Percentiles rank a stretch among this genome's conserved stretches.
phyloP scores from a whole-genome alignment of 1,284 basidiomycete species.

The Apiotrichum gracile region DNA sequence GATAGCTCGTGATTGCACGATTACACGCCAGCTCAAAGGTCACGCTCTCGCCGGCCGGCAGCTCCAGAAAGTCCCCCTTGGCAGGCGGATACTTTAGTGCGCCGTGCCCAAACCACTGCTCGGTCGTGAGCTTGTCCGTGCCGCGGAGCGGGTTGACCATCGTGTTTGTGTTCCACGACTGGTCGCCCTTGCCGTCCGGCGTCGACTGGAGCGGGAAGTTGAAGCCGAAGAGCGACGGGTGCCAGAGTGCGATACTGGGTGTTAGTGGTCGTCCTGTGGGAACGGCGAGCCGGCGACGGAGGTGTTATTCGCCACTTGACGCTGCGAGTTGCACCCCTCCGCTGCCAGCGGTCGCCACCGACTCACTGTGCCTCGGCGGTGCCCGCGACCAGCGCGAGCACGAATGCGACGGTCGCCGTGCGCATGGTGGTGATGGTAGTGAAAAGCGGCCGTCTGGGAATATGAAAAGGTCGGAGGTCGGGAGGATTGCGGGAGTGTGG shows the following conservation, averaged over 20 bases:
- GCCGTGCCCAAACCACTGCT: slow-evolving; percentile 59
- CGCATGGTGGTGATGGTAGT: background rate
- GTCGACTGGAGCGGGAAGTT: slow-evolving; percentile 1
- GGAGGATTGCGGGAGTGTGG: too few relatives aligned
- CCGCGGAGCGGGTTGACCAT: background rate
- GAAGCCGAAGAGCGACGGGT: background rate
- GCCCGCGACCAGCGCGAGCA: background rate
- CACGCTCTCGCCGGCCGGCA: slow-evolving; percentile 1
- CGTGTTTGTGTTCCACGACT: background rate
- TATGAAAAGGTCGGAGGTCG: too few relatives aligned
- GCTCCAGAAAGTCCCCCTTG: slow-evolving; percentile 3
- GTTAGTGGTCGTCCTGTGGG: background rate
- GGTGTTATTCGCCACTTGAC: too few relatives aligned
- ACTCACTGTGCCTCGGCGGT: slow-evolving; percentile 6
- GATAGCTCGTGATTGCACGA: slow-evolving; percentile 2
- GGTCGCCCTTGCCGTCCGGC: background rate
- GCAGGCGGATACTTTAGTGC: slow-evolving; percentile 18
- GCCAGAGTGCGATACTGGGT: slow-evolving; percentile 1
- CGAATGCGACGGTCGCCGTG: background rate
- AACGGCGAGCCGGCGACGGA: background rate
- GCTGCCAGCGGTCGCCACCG: too few relatives aligned
- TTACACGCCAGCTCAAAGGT: slow-evolving; percentile 11
- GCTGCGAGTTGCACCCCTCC: too few relatives aligned
- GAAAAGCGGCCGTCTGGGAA: too few relatives aligned
- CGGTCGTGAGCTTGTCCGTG: background rate